Evolutionary conservation across 225 moss, liverwort and hornwort species (phyloP), one percentile per base, ranked within the genome.

Genomic region (Takakia lepidozioides): DNA sequence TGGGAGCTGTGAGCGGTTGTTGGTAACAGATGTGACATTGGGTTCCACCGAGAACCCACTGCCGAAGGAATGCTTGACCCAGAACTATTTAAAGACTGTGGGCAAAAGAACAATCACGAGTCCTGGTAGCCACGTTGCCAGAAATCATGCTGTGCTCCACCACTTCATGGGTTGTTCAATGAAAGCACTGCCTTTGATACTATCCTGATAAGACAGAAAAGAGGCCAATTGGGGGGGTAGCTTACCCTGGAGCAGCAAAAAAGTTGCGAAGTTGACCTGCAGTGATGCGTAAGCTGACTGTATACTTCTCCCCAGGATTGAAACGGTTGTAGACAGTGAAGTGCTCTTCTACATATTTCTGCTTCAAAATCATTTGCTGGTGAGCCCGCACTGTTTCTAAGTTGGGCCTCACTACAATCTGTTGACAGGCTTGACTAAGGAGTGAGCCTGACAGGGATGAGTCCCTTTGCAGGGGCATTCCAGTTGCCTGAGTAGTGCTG

Each of bases 311-410:
- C 32, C 71, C 81, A 41, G 79, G 71, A 62, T 92, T 87, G 37
- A 71, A 87, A 39, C 74, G 82, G 49, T 92, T 92, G 63, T 92
- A 92, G 40, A 92, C 78, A 43, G 87, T 84, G 39, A 92, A 57
- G 49, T 92, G 91, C 74, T 92, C 91, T 61, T 92, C 91, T 24
- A 87, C 69, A 38, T 92, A 92, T 62, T 92, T 92, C 67, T 92
- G 87, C 64, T 87, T 87, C 66, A 92, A 64, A 30, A 87, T 72
- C 54, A 72, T 87, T 42, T 80, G 76, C 48, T 72, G 69, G 51
- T 84, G 67, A 5, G 60, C 66, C 18, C 74, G 65, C 30, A 87
- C 53, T 46, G 58, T 84, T 27, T 82, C 84, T 51, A 76, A 51
- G 63, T 87, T 92, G 48, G 87, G 87, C 66, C 81, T 76, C 26